phyloP scores from a whole-genome alignment of 2,329 filamentous ascomycete genomes.

The Xylaria digitata region DNA sequence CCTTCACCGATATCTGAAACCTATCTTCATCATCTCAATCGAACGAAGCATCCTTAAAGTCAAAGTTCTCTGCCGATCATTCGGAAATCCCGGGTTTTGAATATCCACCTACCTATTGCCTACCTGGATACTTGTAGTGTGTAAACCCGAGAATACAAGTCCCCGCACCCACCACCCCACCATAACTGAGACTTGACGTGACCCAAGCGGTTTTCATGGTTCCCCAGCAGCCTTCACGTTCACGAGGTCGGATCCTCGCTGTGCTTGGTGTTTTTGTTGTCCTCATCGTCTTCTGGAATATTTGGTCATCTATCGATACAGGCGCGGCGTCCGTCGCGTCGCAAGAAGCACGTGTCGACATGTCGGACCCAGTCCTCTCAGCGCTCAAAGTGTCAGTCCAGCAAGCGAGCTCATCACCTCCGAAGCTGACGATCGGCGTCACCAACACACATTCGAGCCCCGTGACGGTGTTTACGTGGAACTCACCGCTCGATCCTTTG shows the following conservation, averaged over 20 bases:
- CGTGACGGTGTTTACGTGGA: conserved; percentile 57
- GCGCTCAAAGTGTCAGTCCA: conserved; percentile 48
- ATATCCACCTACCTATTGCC: not conserved
- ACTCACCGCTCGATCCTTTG: conserved; percentile 59
- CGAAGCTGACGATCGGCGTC: conserved; percentile 53
- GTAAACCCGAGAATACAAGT: conserved; percentile 8
- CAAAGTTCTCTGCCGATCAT: not conserved
- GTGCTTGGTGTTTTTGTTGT: conserved; percentile 34
- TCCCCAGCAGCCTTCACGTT: conserved; percentile 30
- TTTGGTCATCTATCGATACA: conserved; percentile 18
- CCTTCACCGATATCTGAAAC: not conserved
- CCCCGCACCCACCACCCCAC: conserved; percentile 22
- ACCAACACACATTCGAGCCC: conserved; percentile 54
- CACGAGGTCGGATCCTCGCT: conserved; percentile 33
- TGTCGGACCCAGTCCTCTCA: conserved; percentile 42
- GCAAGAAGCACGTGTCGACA: conserved; percentile 32
- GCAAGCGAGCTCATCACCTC: conserved; percentile 46
- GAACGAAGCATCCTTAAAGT: not conserved
- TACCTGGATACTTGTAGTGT: not conserved
- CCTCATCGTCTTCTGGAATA: conserved; percentile 37
- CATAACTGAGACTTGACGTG: conserved; percentile 1
- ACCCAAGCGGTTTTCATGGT: conserved; percentile 32
- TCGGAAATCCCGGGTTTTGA: not conserved
- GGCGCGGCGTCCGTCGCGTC: conserved; percentile 5
- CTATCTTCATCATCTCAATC: conserved; percentile 2